These are phyloP conservation scores for Trichosporon sp. DNA, from an alignment of 1,284 basidiomycete genomes.

Conservation along the genomic window DNA sequence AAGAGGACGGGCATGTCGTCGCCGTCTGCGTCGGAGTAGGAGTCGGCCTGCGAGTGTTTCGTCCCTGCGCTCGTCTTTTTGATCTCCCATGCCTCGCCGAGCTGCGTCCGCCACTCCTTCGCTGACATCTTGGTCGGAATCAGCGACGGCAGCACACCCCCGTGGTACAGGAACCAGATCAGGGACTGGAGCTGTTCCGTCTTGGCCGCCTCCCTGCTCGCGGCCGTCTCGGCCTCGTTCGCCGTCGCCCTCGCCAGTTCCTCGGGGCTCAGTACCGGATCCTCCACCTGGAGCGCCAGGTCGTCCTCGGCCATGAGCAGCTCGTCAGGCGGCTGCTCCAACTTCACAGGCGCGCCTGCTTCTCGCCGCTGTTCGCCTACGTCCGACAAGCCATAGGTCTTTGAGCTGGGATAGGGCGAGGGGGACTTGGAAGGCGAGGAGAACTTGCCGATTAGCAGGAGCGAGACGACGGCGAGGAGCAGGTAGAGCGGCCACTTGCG, in stretches of 20 bases:
- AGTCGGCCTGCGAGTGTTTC: background rate
- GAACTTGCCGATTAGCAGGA: background rate
- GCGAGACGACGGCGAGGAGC: background rate
- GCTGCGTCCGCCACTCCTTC: constrained; percentile 33
- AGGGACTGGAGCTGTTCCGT: constrained; percentile 41
- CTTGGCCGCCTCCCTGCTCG: background rate
- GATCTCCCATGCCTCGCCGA: constrained; percentile 30
- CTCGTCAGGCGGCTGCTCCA: constrained; percentile 35
- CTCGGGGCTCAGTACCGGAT: constrained; percentile 35
- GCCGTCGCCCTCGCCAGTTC: constrained; percentile 44
- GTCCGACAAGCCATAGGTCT: background rate
- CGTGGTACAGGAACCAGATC: constrained; percentile 50
- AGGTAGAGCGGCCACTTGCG: background rate
- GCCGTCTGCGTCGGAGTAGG: background rate
- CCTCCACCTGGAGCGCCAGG: constrained; percentile 31
- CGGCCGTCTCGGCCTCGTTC: constrained; percentile 37
- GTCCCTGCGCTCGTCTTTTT: background rate
- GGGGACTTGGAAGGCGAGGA: background rate
- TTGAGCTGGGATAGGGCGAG: background rate
- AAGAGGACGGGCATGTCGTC: constrained; percentile 32
- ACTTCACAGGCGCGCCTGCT: constrained; percentile 1
- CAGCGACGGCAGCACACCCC: constrained; percentile 42
- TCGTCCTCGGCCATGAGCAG: constrained; percentile 52
- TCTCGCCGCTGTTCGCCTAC: constrained; percentile 1
- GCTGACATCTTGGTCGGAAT: constrained; percentile 39